Base-by-base conservation (phyloP, 306 rosid genomes). In the Corylus heterophylla region DNA sequence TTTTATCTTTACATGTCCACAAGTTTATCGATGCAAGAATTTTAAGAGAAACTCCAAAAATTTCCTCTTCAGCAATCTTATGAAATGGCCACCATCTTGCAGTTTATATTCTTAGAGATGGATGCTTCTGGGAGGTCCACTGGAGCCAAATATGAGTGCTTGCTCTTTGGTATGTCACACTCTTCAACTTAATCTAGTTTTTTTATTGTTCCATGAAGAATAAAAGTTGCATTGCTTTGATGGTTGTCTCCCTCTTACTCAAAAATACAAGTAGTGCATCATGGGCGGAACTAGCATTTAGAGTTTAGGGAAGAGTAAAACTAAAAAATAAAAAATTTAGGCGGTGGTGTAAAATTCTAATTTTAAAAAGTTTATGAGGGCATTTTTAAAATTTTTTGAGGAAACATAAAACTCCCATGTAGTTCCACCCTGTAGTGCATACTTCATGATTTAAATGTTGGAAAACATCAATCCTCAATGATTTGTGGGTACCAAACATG, bases 111-210 rank as follows among this genome's bases (percentile, higher is more conserved):
- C 76, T 61, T 77, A 48, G 74, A 84, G 85, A 91, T 89, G 95
- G 91, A 85, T 76, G 69, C 70, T 31, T 80, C 74, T 83, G 79
- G 58, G 47, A 82, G 74, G 74, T 75, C 77, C 31, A 82, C 20
- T 58, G 88, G 81, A 47, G 83, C 79, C 81, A 88, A 86, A 85
- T 93, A 84, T 31, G 93, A 93, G 75, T 90, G 82, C 81, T 84
- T 93, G 89, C 87, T 93, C 82, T 93, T 93, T 73, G 98, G 97
- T 93, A 93, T 35, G 91, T 44, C 27, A 50, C 68, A 42, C 16
- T 74, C 7, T 1, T 49, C 64, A 80, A 80, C 85, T 81, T 64
- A 44, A 49, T 61, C 54, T n/a, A 12, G 25, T 61, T 25, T 18
- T 8, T 51, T 54, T 73, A 55, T 45, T 56, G 70, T 37, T 80